Percentiles rank a stretch among this genome's conserved stretches.
Evolutionary conservation across 1,284 basidiomycete genomes (phyloP).

Genomic region (Ceratobasidium sp.): DNA sequence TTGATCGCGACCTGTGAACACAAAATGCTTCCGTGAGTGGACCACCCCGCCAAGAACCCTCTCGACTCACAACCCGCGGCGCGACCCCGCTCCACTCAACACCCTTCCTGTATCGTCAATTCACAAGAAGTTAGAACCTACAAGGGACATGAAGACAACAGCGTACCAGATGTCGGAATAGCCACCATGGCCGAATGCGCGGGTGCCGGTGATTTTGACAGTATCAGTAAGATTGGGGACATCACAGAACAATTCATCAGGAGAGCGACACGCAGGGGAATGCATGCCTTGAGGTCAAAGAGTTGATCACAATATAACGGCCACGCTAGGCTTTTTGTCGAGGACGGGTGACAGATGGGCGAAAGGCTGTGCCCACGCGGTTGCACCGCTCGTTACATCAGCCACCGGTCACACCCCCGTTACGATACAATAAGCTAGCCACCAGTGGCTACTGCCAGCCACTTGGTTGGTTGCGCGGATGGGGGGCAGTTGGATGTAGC

Average conservation of each 20-base stretch:
- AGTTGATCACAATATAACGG: too few relatives aligned
- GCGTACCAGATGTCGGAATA: constrained; percentile 31
- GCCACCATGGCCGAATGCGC: constrained; percentile 33
- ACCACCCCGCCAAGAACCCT: neutral
- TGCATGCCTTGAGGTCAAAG: constrained; percentile 23
- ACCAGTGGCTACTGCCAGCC: constrained; percentile 4
- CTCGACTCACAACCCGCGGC: neutral
- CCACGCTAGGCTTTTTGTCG: constrained; percentile 7
- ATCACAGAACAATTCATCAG: constrained; percentile 21
- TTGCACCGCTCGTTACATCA: constrained; percentile 10
- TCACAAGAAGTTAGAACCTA: neutral
- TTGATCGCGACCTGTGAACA: constrained; percentile 38
- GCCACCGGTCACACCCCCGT: constrained; percentile 1
- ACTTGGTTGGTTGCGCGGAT: neutral
- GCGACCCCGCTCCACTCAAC: constrained; percentile 5
- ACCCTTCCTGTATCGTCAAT: constrained; percentile 10
- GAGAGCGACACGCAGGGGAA: neutral
- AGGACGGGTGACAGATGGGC: neutral
- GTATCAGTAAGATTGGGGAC: constrained; percentile 17
- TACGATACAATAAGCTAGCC: neutral
- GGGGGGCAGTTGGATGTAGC: too few relatives aligned
- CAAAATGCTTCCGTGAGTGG: constrained; percentile 1
- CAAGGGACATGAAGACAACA: neutral
- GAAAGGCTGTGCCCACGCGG: neutral
- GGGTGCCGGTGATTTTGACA: constrained; percentile 19